phyloP scores from a whole-genome alignment of 2,329 filamentous ascomycete species.

The Clathrospora elynae region DNA sequence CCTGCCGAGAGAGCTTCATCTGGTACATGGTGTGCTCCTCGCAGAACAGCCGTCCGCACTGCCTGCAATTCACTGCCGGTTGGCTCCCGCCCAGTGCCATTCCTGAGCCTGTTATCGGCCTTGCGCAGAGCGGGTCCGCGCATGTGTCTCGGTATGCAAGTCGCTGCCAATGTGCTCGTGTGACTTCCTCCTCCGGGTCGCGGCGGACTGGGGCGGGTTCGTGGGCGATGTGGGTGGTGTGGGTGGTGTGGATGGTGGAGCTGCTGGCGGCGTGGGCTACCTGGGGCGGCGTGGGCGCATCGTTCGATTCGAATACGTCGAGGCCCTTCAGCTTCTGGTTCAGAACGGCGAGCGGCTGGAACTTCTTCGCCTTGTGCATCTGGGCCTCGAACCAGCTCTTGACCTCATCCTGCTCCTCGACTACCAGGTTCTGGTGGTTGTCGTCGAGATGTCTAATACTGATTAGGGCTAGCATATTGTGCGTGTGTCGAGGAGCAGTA shows the following conservation, averaged over 20 bases:
- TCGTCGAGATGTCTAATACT: slow-evolving; percentile 76
- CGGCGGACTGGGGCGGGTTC: slow-evolving; percentile 44
- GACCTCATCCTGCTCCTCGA: slow-evolving; percentile 88
- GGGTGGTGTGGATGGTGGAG: slow-evolving; percentile 36
- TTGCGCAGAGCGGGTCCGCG: slow-evolving; percentile 81
- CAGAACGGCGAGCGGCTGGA: slow-evolving; percentile 86
- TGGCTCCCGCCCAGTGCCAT: slow-evolving; percentile 78
- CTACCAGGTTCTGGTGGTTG: slow-evolving; percentile 84
- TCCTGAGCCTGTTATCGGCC: slow-evolving; percentile 38
- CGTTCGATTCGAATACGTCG: slow-evolving; percentile 93
- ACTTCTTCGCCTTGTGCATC: slow-evolving; percentile 89
- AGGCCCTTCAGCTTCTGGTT: slow-evolving; percentile 93
- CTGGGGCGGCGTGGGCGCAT: slow-evolving; percentile 58
- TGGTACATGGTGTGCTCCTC: slow-evolving; percentile 99
- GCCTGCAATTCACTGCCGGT: slow-evolving; percentile 88
- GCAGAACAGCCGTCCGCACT: slow-evolving; percentile 91
- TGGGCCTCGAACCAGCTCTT: slow-evolving; percentile 97
- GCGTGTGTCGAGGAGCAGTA: slow-evolving; percentile 15
- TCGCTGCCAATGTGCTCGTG: slow-evolving; percentile 85
- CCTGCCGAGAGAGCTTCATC: slow-evolving; percentile 92
- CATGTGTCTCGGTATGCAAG: slow-evolving; percentile 76
- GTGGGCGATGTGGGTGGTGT: slow-evolving; percentile 37
- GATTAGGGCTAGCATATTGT: slow-evolving; percentile 24
- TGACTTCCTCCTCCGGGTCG: slow-evolving; percentile 91
- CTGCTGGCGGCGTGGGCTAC: slow-evolving; percentile 41